phyloP scores from a whole-genome alignment of 495 filamentous ascomycete genomes.

The Usnea hakonensis region DNA sequence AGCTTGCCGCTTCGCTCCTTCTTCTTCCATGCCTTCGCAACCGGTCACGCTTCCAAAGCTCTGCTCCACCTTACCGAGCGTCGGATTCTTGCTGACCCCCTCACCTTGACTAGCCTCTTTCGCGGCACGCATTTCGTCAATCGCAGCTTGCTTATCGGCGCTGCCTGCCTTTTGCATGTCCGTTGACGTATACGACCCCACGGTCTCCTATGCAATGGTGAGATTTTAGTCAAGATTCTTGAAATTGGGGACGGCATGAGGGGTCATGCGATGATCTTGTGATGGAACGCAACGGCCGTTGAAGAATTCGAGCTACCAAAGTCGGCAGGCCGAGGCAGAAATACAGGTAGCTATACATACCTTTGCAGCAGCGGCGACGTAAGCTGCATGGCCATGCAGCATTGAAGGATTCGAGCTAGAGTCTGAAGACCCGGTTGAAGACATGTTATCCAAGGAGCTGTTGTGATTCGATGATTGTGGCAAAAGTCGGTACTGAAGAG shows the following conservation, averaged over 20 bases:
- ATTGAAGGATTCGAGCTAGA: constrained; percentile 18
- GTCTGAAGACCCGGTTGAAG: not conserved
- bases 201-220: constrained; percentile 13
- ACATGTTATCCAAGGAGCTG: constrained; percentile 2
- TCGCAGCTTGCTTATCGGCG: constrained; percentile 20
- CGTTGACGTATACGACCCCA: constrained; percentile 23
- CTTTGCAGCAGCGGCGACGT: constrained; percentile 23
- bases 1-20: constrained; percentile 19
- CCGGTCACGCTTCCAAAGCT: constrained; percentile 20
- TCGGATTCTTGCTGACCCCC: constrained; percentile 19
- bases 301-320: too few relatives aligned
- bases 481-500: not conserved
- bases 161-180: constrained; percentile 20
- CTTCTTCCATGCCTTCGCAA: constrained; percentile 25
- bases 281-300: not conserved
- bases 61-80: constrained; percentile 21
- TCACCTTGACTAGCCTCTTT: constrained; percentile 17
- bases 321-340: too few relatives aligned
- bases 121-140: constrained; percentile 25
- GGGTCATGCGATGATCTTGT: not conserved
- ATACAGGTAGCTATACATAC: not conserved
- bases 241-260: not conserved
- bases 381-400: constrained; percentile 23
- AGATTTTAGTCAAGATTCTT: not conserved
- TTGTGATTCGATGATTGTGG: not conserved